These are phyloP conservation scores for Ceratocystiopsis brevicomis DNA, from an alignment of 2,329 filamentous ascomycete genomes.

Conservation along the genomic window DNA sequence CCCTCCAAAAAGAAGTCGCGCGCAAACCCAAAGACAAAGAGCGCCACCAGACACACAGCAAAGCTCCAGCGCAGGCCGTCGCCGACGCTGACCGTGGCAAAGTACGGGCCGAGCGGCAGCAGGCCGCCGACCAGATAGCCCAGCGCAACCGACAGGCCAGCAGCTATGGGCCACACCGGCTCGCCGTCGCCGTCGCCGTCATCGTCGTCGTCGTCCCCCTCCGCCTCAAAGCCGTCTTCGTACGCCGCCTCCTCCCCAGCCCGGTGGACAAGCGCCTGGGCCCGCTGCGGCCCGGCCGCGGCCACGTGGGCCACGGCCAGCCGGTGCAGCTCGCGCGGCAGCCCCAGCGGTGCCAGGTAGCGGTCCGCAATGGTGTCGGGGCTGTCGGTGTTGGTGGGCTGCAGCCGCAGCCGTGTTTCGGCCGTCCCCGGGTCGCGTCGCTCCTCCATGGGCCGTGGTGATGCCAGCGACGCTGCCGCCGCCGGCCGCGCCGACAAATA, in stretches of 20 bases:
- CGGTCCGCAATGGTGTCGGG: neutral
- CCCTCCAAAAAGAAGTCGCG: slow-evolving; percentile 11
- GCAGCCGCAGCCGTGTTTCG: too few relatives aligned
- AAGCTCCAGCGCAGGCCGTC: slow-evolving; percentile 17
- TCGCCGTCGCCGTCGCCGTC: slow-evolving; percentile 1
- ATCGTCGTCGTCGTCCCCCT: slow-evolving; percentile 1
- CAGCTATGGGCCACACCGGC: slow-evolving; percentile 9
- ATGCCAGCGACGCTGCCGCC: neutral
- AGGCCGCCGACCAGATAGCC: slow-evolving; percentile 16
- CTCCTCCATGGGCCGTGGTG: too few relatives aligned
- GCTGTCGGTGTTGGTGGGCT: neutral
- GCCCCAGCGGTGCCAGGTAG: slow-evolving; percentile 10
- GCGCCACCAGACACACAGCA: slow-evolving; percentile 13
- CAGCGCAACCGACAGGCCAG: slow-evolving; percentile 13
- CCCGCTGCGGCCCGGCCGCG: slow-evolving; percentile 1
- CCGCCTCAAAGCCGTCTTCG: neutral
- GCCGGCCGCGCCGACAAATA: slow-evolving; percentile 37
- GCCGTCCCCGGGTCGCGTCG: neutral
- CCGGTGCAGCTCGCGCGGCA: slow-evolving; percentile 9
- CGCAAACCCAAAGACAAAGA: slow-evolving; percentile 15
- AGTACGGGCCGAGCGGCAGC: slow-evolving; percentile 16
- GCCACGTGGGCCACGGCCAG: slow-evolving; percentile 8
- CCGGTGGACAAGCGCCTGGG: neutral
- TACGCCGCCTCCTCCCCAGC: neutral
- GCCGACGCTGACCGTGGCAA: slow-evolving; percentile 12